Percentiles rank a stretch among this genome's conserved stretches.
Conservation (phyloP, 345 rosid species). For the Lepidium sativum region DNA sequence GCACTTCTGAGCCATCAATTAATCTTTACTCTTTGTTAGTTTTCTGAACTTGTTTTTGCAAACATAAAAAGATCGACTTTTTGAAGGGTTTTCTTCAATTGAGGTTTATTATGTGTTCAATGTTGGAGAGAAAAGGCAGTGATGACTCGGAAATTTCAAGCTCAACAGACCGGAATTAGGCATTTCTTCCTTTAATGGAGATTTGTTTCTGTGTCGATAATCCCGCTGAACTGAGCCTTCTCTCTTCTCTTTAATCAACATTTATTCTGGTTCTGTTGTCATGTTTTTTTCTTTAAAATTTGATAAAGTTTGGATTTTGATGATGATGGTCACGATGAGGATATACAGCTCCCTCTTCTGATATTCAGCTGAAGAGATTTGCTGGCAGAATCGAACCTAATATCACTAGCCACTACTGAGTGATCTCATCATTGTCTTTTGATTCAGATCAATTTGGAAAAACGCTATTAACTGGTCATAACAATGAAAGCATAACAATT, state of each 20-base stretch:
- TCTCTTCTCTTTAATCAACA: too few relatives aligned
- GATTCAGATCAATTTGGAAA: too few relatives aligned
- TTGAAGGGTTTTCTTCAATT: too few relatives aligned
- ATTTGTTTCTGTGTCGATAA: conserved; percentile 30
- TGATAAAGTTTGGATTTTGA: too few relatives aligned
- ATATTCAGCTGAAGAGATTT: conserved; percentile 15
- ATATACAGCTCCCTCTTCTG: conserved; percentile 33
- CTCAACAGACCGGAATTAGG: conserved; percentile 99
- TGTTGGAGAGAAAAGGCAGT: conserved; percentile 21
- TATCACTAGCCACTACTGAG: conserved; percentile 27
- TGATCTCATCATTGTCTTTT: background rate
- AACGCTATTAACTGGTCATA: background rate
- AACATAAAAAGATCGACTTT: too few relatives aligned
- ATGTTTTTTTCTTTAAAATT: too few relatives aligned
- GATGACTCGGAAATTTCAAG: conserved; percentile 80
- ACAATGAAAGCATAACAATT: too few relatives aligned
- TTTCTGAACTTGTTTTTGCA: background rate
- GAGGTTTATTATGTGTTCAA: too few relatives aligned
- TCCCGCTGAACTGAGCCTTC: conserved; percentile 31
- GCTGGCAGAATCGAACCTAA: conserved; percentile 38
- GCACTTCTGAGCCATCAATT: conserved; percentile 26
- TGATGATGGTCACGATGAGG: conserved; percentile 15
- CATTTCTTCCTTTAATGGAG: conserved; percentile 32
- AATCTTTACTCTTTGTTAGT: background rate
- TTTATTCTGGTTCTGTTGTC: background rate